Conservation (phyloP, 2,329 filamentous ascomycete genomes). For the Epichloe sibirici region DNA sequence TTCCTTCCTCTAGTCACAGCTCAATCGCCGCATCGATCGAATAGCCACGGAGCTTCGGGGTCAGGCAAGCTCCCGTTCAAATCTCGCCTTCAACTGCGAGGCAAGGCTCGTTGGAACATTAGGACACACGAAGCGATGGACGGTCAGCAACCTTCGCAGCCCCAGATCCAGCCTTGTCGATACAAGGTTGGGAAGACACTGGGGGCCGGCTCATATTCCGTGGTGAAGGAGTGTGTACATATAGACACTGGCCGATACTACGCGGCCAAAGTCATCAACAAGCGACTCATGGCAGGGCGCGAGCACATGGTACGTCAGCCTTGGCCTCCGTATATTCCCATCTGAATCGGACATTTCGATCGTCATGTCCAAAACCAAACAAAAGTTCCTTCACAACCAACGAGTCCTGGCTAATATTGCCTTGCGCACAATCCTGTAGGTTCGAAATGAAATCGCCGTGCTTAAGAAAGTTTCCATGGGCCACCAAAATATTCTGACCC, state of each 20-base stretch:
- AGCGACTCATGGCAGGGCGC: conserved; percentile 89
- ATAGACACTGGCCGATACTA: conserved; percentile 97
- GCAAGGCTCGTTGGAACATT: background rate
- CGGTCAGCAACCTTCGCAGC: conserved; percentile 20
- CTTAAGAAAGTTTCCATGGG: conserved; percentile 98
- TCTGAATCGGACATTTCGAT: background rate
- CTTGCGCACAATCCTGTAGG: conserved; percentile 34
- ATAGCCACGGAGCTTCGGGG: background rate
- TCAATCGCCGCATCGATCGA: background rate
- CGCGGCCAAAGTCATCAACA: conserved; percentile 98
- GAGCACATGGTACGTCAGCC: conserved; percentile 76
- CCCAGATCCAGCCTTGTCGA: conserved; percentile 82
- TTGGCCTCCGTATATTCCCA: background rate
- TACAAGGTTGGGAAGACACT: conserved; percentile 99
- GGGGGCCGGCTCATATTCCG: conserved; percentile 91
- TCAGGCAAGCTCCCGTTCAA: background rate
- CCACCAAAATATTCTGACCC: conserved; percentile 91
- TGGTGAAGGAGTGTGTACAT: conserved; percentile 97
- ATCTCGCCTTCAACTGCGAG: background rate
- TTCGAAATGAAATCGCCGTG: conserved; percentile 95
- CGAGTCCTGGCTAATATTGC: background rate
- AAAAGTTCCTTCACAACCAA: background rate
- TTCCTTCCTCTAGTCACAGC: background rate
- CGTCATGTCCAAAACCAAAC: background rate
- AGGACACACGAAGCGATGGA: conserved; percentile 10